A percentile compares a stretch with the other conserved stretches of the same genome.
phyloP scores from a whole-genome alignment of 2,329 filamentous ascomycete genomes.

The Pseudogymnoascus sp. region DNA sequence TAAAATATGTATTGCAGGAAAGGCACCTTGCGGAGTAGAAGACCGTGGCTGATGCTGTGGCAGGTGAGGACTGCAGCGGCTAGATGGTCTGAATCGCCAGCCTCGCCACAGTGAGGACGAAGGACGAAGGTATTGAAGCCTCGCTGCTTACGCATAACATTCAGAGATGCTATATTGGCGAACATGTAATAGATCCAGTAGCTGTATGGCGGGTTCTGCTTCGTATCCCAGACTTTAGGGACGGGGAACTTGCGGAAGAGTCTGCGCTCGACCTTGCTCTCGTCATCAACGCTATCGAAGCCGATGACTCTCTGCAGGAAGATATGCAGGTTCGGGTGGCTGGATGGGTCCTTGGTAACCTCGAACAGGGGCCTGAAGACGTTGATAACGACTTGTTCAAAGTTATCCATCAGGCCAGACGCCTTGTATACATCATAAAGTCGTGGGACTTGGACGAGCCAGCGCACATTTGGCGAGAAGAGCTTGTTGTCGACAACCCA shows the following conservation, averaged over 20 bases:
- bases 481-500: constrained; percentile 99
- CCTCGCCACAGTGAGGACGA: constrained; percentile 91
- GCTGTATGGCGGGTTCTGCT: constrained; percentile 94
- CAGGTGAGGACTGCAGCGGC: constrained; percentile 86
- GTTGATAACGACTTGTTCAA: constrained; percentile 83
- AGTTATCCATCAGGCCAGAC: constrained; percentile 76
- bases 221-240: constrained; percentile 79
- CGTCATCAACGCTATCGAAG: constrained; percentile 95
- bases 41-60: constrained; percentile 93
- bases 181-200: constrained; percentile 99
- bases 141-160: constrained; percentile 80
- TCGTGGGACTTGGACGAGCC: constrained; percentile 91
- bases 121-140: constrained; percentile 95
- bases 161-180: constrained; percentile 86
- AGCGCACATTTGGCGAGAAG: constrained; percentile 94
- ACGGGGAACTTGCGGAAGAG: constrained; percentile 95
- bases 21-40: constrained; percentile 87
- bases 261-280: constrained; percentile 90
- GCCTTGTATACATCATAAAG: constrained; percentile 95
- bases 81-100: constrained; percentile 91
- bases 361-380: constrained; percentile 92
- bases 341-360: constrained; percentile 78
- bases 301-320: constrained; percentile 94
- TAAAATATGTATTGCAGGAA: constrained; percentile 96
- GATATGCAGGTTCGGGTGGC: constrained; percentile 85